These are phyloP conservation scores for Morella rubra DNA, from an alignment of 306 rosid genomes.

Conservation along the genomic window DNA sequence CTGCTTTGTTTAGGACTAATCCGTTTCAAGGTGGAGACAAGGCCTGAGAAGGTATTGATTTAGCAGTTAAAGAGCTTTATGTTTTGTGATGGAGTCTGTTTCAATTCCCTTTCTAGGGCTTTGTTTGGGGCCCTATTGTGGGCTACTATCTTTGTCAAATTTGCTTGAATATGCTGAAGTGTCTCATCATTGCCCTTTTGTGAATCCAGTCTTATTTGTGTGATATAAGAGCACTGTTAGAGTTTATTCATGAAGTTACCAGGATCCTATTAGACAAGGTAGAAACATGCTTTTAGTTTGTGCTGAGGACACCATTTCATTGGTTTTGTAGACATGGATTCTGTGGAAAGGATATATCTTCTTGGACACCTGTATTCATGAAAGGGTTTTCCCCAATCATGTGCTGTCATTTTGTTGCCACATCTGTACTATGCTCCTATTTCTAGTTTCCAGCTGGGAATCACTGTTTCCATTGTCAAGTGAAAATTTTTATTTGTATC, in stretches of 20 bases:
- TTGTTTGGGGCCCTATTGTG: not conserved
- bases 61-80: slow-evolving; percentile 19
- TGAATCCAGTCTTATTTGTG: not conserved
- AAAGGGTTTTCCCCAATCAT: too few relatives aligned
- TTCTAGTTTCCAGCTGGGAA: not conserved
- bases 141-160: slow-evolving; percentile 1
- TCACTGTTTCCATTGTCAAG: not conserved
- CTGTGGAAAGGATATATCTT: not conserved
- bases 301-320: too few relatives aligned
- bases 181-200: slow-evolving; percentile 19
- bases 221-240: not conserved
- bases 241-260: not conserved
- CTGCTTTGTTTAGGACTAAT: slow-evolving; percentile 88
- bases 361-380: not conserved
- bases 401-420: too few relatives aligned
- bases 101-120: not conserved
- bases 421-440: not conserved
- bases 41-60: slow-evolving; percentile 81
- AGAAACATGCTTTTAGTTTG: not conserved
- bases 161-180: slow-evolving; percentile 11
- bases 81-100: not conserved
- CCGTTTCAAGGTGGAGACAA: slow-evolving; percentile 88
- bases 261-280: not conserved
- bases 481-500: not conserved
- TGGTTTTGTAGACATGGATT: not conserved